These are phyloP conservation scores for Wickerhamomyces canadensis DNA, from an alignment of 805 yeast species.

Conservation along the genomic window DNA sequence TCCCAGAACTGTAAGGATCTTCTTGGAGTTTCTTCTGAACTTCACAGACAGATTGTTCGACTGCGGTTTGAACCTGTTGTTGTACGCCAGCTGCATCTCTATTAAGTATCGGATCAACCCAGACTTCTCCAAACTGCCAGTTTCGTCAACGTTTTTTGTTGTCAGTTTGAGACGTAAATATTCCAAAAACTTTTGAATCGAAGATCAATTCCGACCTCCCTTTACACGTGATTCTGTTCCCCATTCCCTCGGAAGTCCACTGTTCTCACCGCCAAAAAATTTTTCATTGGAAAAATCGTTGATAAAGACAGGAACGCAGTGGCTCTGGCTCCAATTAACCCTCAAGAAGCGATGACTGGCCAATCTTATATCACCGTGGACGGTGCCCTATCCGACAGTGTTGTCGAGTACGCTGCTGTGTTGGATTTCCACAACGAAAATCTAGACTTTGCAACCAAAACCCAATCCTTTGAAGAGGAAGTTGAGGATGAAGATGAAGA, in stretches of 20 bases:
- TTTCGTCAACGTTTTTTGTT: too few relatives aligned
- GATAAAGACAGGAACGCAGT: too few relatives aligned
- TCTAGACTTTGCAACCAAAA: conserved; percentile 11
- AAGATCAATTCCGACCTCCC: too few relatives aligned
- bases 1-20: conserved; percentile 7
- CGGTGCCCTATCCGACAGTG: conserved; percentile 33
- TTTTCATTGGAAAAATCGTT: too few relatives aligned
- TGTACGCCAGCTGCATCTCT: conserved; percentile 25
- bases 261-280: not conserved
- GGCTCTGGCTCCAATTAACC: too few relatives aligned
- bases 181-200: not conserved
- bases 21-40: conserved; percentile 11
- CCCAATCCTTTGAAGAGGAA: conserved; percentile 6
- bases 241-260: not conserved
- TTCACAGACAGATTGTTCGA: conserved; percentile 5
- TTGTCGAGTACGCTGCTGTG: conserved; percentile 26
- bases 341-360: conserved; percentile 12
- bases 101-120: too few relatives aligned
- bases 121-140: too few relatives aligned
- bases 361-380: conserved; percentile 30
- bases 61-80: conserved; percentile 24
- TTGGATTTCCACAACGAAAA: conserved; percentile 22
- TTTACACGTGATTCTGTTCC: conserved; percentile 20
- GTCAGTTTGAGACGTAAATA: not conserved
- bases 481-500: conserved; percentile 14